Percentiles rank a stretch among this genome's conserved stretches.
Conservation (phyloP, 169 alveolate species). For the Cardiosporidium cionae region DNA sequence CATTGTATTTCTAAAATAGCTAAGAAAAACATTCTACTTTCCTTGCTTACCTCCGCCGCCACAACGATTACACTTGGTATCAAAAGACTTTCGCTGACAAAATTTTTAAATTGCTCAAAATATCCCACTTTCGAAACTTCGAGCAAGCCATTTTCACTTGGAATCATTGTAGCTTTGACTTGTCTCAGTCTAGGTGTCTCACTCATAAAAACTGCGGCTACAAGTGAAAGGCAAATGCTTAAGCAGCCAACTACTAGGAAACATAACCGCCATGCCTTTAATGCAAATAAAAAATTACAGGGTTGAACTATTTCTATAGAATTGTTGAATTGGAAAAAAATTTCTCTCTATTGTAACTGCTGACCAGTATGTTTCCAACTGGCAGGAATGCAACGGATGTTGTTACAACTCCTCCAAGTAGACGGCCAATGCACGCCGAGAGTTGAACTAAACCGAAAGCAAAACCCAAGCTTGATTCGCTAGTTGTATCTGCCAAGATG, state of each 20-base stretch:
- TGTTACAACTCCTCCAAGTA: constrained; percentile 70
- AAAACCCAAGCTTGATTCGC: constrained; percentile 50
- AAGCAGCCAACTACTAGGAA: constrained; percentile 57
- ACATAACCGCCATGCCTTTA: constrained; percentile 62
- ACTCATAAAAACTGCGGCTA: constrained; percentile 56
- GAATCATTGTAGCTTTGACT: neutral
- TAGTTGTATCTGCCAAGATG: constrained; percentile 64
- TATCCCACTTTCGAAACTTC: neutral
- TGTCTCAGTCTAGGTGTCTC: constrained; percentile 56
- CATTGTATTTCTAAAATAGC: no score
- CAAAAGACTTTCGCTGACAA: constrained; percentile 18
- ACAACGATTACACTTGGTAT: constrained; percentile 28
- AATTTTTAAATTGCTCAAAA: constrained; percentile 10
- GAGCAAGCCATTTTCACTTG: neutral
- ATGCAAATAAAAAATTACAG: neutral
- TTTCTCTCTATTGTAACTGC: neutral
- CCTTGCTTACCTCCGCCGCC: constrained; percentile 18
- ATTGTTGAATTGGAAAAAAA: neutral
- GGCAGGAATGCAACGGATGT: constrained; percentile 59
- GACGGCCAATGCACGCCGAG: constrained; percentile 63
- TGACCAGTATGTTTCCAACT: constrained; percentile 53
- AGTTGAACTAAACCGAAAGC: constrained; percentile 71
- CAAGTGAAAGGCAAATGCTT: constrained; percentile 50
- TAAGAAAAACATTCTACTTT: no score
- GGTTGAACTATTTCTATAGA: neutral